These are phyloP conservation scores for Tremellales sp. DNA, from an alignment of 1,284 basidiomycete genomes.

Conservation along the genomic window DNA sequence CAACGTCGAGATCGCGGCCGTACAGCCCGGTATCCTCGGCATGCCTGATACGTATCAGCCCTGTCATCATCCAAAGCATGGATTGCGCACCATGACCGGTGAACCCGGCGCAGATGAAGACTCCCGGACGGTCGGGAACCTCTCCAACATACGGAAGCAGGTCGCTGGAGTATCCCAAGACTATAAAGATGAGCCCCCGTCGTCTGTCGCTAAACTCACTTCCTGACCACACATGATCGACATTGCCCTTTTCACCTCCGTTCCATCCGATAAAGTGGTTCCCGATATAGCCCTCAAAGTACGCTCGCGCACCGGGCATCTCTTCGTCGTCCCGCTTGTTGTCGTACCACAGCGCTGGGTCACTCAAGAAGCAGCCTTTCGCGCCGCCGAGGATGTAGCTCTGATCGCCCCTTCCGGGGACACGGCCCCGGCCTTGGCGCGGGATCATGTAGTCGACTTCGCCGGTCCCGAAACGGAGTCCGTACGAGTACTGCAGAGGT, in stretches of 20 bases:
- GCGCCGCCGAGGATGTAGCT: constrained; percentile 30
- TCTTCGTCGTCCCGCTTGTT: constrained; percentile 24
- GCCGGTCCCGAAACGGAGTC: constrained; percentile 25
- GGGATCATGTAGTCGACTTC: constrained; percentile 34
- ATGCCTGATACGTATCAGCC: constrained; percentile 17
- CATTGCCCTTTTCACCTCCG: constrained; percentile 19
- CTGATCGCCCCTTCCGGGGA: constrained; percentile 22
- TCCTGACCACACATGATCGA: constrained; percentile 33
- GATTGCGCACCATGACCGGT: constrained; percentile 30
- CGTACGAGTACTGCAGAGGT: constrained; percentile 24
- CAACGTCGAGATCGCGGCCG: constrained; percentile 18
- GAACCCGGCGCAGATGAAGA: constrained; percentile 31
- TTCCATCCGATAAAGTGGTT: constrained; percentile 26
- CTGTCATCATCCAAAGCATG: neutral
- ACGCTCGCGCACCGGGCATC: constrained; percentile 21
- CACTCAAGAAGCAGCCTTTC: constrained; percentile 19
- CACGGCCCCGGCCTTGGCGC: constrained; percentile 23
- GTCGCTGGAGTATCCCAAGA: constrained; percentile 32
- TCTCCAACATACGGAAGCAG: constrained; percentile 26
- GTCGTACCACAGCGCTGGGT: constrained; percentile 24
- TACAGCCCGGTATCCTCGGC: constrained; percentile 30
- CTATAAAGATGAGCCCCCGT: constrained; percentile 4
- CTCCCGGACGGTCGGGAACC: constrained; percentile 20
- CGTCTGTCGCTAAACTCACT: constrained; percentile 10
- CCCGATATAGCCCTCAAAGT: constrained; percentile 28